Evolutionary conservation across 2,329 filamentous ascomycete genomes (phyloP).

Genomic region (Ambrosiella cleistominuta): DNA sequence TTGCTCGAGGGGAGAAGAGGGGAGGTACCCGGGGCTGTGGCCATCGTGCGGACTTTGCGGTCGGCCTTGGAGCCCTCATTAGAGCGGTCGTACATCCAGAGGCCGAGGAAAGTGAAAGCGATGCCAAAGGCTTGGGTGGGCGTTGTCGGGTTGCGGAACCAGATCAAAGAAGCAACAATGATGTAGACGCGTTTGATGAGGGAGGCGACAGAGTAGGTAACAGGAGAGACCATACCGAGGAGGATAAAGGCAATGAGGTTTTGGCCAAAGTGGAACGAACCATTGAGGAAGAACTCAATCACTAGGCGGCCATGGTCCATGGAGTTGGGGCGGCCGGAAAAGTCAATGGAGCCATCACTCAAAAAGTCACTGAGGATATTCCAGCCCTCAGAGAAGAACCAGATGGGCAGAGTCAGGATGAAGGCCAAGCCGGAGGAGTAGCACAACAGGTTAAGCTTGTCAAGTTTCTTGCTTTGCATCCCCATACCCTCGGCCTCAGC

Average conservation of each 20-base stretch:
- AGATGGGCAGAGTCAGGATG: slow-evolving; percentile 71
- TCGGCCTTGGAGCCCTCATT: slow-evolving; percentile 79
- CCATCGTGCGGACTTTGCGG: slow-evolving; percentile 54
- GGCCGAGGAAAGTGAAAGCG: slow-evolving; percentile 68
- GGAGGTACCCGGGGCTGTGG: slow-evolving; percentile 18
- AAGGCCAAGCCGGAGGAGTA: slow-evolving; percentile 95
- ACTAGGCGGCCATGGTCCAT: slow-evolving; percentile 57
- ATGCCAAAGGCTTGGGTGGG: slow-evolving; percentile 71
- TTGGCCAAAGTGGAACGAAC: slow-evolving; percentile 88
- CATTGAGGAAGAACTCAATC: slow-evolving; percentile 93
- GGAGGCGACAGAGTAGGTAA: slow-evolving; percentile 91
- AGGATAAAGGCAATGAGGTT: slow-evolving; percentile 90
- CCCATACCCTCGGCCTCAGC: slow-evolving; percentile 56
- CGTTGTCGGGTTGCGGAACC: slow-evolving; percentile 86
- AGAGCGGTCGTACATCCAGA: slow-evolving; percentile 91
- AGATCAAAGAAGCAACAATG: slow-evolving; percentile 83
- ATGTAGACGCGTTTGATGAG: slow-evolving; percentile 96
- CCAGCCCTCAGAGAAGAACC: slow-evolving; percentile 82
- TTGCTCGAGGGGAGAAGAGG: slow-evolving; percentile 49
- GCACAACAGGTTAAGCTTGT: slow-evolving; percentile 91
- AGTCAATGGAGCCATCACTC: slow-evolving; percentile 57
- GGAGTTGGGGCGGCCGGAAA: slow-evolving; percentile 41
- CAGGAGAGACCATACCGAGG: slow-evolving; percentile 81
- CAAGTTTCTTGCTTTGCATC: slow-evolving; percentile 56
- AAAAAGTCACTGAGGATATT: slow-evolving; percentile 60